These are phyloP conservation scores for Fusarium sp. DNA, from an alignment of 2,329 filamentous ascomycete species.

Conservation along the genomic window DNA sequence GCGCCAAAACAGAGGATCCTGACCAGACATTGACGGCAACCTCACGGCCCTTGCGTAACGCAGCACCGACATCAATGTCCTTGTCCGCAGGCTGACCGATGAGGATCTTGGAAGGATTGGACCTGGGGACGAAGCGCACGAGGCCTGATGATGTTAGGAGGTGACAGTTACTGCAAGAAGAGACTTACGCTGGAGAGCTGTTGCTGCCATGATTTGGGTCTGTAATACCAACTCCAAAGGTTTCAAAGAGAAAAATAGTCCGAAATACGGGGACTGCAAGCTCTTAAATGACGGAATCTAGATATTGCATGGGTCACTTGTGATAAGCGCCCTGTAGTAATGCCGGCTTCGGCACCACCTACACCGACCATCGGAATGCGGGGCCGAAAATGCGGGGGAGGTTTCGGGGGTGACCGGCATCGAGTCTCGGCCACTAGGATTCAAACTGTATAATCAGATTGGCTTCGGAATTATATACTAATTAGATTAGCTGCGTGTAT, in stretches of 20 bases:
- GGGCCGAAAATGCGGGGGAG: conserved; percentile 19
- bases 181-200: conserved; percentile 37
- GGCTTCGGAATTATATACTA: background rate
- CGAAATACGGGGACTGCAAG: background rate
- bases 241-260: background rate
- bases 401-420: conserved; percentile 1
- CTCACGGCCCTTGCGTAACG: conserved; percentile 62
- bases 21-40: conserved; percentile 65
- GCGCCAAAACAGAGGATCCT: conserved; percentile 63
- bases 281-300: conserved; percentile 23
- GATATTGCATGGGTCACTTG: conserved; percentile 2
- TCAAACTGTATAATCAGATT: background rate
- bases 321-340: conserved; percentile 3
- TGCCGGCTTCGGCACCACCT: conserved; percentile 30
- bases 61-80: conserved; percentile 63
- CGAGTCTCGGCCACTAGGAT: background rate
- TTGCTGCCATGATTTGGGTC: conserved; percentile 30
- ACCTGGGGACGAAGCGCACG: conserved; percentile 65
- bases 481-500: background rate
- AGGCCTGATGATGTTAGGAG: conserved; percentile 54
- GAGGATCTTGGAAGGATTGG: conserved; percentile 56
- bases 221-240: background rate
- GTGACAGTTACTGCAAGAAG: background rate
- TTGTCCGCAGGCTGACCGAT: conserved; percentile 64
- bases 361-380: conserved; percentile 21